phyloP scores from a whole-genome alignment of 495 filamentous ascomycete genomes.

The Umbilicaria muhlenbergii region DNA sequence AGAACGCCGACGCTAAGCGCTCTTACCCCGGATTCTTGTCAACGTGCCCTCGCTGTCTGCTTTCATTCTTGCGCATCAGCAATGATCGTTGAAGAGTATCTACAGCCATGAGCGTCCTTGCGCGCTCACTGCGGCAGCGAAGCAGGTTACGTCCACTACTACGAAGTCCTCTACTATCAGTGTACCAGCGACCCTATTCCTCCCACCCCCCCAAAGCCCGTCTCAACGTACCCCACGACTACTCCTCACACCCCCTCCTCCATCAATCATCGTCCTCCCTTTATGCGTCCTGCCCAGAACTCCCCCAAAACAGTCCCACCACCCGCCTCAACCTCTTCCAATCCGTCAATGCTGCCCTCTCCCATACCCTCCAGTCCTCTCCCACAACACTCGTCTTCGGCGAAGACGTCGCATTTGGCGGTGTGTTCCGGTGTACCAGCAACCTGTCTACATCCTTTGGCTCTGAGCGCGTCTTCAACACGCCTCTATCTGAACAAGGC shows the following conservation, averaged over 20 bases:
- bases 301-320: slow-evolving; percentile 50
- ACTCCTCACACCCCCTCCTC: slow-evolving; percentile 64
- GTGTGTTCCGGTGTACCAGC: slow-evolving; percentile 91
- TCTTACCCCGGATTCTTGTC: too few relatives aligned
- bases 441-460: slow-evolving; percentile 79
- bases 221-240: slow-evolving; percentile 82
- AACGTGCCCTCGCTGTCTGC: too few relatives aligned
- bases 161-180: background rate
- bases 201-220: slow-evolving; percentile 29
- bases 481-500: slow-evolving; percentile 84
- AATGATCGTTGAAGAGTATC: background rate
- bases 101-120: background rate
- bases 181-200: slow-evolving; percentile 1
- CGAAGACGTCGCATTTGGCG: slow-evolving; percentile 93
- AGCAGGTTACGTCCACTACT: too few relatives aligned
- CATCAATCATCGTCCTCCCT: slow-evolving; percentile 64
- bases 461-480: slow-evolving; percentile 86
- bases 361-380: slow-evolving; percentile 66
- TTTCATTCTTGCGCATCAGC: background rate
- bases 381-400: slow-evolving; percentile 84
- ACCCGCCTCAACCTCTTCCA: slow-evolving; percentile 85
- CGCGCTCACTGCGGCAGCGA: background rate
- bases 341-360: slow-evolving; percentile 78
- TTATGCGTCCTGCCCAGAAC: slow-evolving; percentile 36
- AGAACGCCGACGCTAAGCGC: too few relatives aligned